These are phyloP conservation scores for Zasmidium citrigriseum DNA, from an alignment of 2,329 filamentous ascomycete genomes.

Conservation along the genomic window DNA sequence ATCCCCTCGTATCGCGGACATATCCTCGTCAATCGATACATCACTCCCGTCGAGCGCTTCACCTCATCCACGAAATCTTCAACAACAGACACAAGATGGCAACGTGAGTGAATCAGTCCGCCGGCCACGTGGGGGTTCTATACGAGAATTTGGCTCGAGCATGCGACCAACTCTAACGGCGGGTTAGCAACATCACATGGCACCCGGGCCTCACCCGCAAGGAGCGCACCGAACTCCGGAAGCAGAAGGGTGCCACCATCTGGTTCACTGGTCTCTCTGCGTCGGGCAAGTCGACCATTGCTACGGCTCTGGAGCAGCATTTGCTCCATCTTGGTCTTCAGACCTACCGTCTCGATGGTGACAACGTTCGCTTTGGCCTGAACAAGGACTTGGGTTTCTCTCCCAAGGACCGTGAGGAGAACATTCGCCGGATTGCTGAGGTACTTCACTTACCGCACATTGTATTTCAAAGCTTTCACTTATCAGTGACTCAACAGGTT, in stretches of 20 bases:
- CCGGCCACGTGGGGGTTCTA: neutral
- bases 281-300: constrained; percentile 95
- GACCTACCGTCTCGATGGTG: constrained; percentile 93
- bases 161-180: constrained; percentile 12
- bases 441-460: constrained; percentile 27
- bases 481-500: constrained; percentile 56
- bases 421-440: constrained; percentile 95
- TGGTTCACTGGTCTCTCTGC: constrained; percentile 98
- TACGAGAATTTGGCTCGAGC: neutral
- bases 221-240: constrained; percentile 73
- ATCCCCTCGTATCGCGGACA: too few relatives aligned
- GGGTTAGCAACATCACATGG: constrained; percentile 83
- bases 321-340: constrained; percentile 80
- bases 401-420: constrained; percentile 92
- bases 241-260: constrained; percentile 89
- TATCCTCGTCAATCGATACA: too few relatives aligned
- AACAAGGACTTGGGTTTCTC: constrained; percentile 98
- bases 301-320: constrained; percentile 94
- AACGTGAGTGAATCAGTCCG: constrained; percentile 20
- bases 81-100: constrained; percentile 16
- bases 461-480: neutral
- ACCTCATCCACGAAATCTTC: too few relatives aligned
- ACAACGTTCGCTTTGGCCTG: constrained; percentile 96
- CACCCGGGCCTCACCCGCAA: constrained; percentile 76
- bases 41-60: too few relatives aligned